phyloP scores from a whole-genome alignment of 805 yeast species.

The Yarrowia keelungensis region DNA sequence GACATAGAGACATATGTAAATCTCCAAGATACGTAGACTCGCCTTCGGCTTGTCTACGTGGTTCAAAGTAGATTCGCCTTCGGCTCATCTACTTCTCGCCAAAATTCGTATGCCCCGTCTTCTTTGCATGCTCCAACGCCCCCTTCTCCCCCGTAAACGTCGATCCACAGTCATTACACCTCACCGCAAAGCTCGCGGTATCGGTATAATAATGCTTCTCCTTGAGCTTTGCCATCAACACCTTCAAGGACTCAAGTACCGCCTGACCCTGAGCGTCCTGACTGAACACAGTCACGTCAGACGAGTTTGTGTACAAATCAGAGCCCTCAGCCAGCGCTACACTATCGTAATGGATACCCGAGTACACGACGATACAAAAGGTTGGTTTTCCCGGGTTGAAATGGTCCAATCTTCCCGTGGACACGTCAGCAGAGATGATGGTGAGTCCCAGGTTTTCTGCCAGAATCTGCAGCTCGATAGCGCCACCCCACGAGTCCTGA shows the following conservation, averaged over 20 bases:
- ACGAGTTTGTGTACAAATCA: conserved; percentile 43
- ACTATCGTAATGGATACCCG: conserved; percentile 78
- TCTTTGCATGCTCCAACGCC: conserved; percentile 67
- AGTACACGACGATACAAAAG: conserved; percentile 64
- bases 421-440: conserved; percentile 69
- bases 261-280: conserved; percentile 48
- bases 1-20: no score
- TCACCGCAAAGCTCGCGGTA: conserved; percentile 62
- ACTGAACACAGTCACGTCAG: conserved; percentile 55
- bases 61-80: neutral
- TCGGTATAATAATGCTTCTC: conserved; percentile 67
- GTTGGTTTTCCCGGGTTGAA: conserved; percentile 57
- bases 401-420: conserved; percentile 62
- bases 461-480: conserved; percentile 72
- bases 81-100: conserved; percentile 54
- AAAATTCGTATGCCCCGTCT: conserved; percentile 65
- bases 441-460: conserved; percentile 59
- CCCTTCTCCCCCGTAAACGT: conserved; percentile 67
- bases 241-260: conserved; percentile 52
- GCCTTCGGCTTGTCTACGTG: no score
- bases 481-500: conserved; percentile 81
- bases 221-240: conserved; percentile 57
- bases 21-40: no score
- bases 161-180: conserved; percentile 63
- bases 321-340: conserved; percentile 54